phyloP scores from a whole-genome alignment of 2,329 filamentous ascomycete species.

The Phialophora chinensis region DNA sequence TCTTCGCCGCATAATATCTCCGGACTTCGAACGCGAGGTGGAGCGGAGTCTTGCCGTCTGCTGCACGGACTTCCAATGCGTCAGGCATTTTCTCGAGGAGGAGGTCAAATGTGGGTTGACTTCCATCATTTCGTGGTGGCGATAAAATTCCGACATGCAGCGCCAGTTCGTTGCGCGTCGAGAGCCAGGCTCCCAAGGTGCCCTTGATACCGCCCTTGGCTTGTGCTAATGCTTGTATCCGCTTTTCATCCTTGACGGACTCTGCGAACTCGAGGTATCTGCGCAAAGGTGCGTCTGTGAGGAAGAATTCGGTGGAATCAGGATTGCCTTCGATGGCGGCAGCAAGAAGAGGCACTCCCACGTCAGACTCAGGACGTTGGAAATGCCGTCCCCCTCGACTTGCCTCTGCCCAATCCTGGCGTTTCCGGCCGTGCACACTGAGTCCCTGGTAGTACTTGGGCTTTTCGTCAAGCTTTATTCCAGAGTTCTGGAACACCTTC shows the following conservation, averaged over 20 bases:
- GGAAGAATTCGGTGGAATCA: slow-evolving; percentile 76
- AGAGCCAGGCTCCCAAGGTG: slow-evolving; percentile 60
- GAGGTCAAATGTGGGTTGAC: slow-evolving; percentile 67
- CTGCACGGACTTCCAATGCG: slow-evolving; percentile 66
- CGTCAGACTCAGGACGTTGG: slow-evolving; percentile 41
- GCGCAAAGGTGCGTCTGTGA: slow-evolving; percentile 71
- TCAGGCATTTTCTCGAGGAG: slow-evolving; percentile 67
- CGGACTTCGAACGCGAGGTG: slow-evolving; percentile 67
- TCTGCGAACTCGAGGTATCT: slow-evolving; percentile 73
- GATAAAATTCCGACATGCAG: slow-evolving; percentile 70
- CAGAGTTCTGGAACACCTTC: slow-evolving; percentile 68
- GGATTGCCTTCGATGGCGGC: slow-evolving; percentile 57
- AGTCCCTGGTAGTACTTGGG: slow-evolving; percentile 78
- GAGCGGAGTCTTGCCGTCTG: slow-evolving; percentile 64
- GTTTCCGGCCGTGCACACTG: slow-evolving; percentile 75
- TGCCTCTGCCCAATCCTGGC: slow-evolving; percentile 73
- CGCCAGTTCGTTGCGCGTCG: slow-evolving; percentile 61
- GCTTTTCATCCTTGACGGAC: slow-evolving; percentile 64
- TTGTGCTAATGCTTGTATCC: slow-evolving; percentile 66
- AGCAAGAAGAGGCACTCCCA: slow-evolving; percentile 44
- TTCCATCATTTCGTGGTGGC: slow-evolving; percentile 46
- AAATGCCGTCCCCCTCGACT: slow-evolving; percentile 56
- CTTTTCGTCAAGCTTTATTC: slow-evolving; percentile 67
- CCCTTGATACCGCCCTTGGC: slow-evolving; percentile 68
- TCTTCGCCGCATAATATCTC: slow-evolving; percentile 61